Evolutionary conservation across 2,329 filamentous ascomycete species (phyloP).

Genomic region (Dothideomycetes sp.): DNA sequence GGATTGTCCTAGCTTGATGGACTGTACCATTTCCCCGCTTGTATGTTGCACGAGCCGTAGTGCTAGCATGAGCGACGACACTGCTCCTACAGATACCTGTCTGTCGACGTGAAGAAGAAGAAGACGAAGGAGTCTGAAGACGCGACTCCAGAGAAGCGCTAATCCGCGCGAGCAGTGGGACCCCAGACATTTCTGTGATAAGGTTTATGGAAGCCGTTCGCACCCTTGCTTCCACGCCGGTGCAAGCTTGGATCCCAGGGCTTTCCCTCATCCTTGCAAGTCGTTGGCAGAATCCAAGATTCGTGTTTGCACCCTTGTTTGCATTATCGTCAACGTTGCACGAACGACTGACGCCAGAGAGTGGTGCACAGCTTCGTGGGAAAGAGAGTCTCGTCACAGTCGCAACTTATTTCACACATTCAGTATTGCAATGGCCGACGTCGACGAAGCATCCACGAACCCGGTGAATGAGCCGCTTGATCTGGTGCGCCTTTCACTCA

Average conservation of each 20-base stretch:
- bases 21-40: background rate
- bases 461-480: constrained; percentile 82
- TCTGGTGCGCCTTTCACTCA: constrained; percentile 84
- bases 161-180: background rate
- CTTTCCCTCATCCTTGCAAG: no score
- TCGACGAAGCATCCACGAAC: constrained; percentile 49
- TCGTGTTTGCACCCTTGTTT: background rate
- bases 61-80: no score
- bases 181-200: background rate
- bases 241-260: background rate
- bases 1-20: no score
- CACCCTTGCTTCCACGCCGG: background rate
- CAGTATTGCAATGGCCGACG: constrained; percentile 60
- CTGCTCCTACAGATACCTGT: background rate
- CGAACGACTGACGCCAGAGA: no score
- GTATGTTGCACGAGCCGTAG: no score
- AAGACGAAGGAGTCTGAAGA: background rate
- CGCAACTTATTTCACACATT: background rate
- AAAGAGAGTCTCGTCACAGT: background rate
- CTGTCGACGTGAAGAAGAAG: background rate
- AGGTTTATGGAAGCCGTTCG: background rate
- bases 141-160: background rate
- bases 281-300: background rate
- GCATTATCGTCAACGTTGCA: background rate
- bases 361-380: background rate